phyloP scores from a whole-genome alignment of 2,329 filamentous ascomycete genomes.

The Penicillium polonicum region DNA sequence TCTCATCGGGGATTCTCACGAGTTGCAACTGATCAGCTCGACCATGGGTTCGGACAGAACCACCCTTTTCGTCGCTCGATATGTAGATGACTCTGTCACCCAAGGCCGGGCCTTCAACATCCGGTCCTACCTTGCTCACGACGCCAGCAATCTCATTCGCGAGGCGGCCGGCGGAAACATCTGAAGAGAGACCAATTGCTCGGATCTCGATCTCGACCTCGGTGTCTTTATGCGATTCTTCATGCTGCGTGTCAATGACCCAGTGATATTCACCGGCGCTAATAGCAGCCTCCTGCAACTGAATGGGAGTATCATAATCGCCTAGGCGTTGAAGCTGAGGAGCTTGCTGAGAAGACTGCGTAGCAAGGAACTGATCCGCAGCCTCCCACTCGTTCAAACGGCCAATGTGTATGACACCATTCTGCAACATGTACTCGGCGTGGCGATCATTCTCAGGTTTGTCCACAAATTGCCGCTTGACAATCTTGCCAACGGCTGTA shows the following conservation, averaged over 20 bases:
- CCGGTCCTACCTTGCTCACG: conserved; percentile 8
- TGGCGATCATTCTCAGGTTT: conserved; percentile 10
- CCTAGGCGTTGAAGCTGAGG: conserved; percentile 7
- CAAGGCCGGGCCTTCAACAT: background rate
- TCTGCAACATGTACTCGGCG: conserved; percentile 18
- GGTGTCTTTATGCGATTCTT: background rate
- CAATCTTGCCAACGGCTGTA: conserved; percentile 2
- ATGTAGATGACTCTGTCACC: conserved; percentile 19
- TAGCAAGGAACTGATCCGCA: conserved; percentile 16
- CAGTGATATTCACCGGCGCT: background rate
- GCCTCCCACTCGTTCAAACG: conserved; percentile 14
- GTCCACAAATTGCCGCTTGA: conserved; percentile 16
- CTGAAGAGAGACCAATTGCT: conserved; percentile 14
- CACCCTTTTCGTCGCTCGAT: background rate
- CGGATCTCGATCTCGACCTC: conserved; percentile 15
- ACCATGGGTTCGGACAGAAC: conserved; percentile 10
- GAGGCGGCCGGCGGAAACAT: background rate
- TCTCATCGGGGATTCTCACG: conserved; percentile 6
- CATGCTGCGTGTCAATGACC: conserved; percentile 8
- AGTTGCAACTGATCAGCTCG: conserved; percentile 4
- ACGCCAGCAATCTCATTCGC: conserved; percentile 18
- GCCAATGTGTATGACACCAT: conserved; percentile 16
- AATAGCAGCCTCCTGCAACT: background rate
- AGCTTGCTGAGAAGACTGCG: conserved; percentile 1
- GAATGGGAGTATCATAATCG: conserved; percentile 7